phyloP scores from a whole-genome alignment of 768 basidiomycete genomes.

The Nevesoporus exiguus region DNA sequence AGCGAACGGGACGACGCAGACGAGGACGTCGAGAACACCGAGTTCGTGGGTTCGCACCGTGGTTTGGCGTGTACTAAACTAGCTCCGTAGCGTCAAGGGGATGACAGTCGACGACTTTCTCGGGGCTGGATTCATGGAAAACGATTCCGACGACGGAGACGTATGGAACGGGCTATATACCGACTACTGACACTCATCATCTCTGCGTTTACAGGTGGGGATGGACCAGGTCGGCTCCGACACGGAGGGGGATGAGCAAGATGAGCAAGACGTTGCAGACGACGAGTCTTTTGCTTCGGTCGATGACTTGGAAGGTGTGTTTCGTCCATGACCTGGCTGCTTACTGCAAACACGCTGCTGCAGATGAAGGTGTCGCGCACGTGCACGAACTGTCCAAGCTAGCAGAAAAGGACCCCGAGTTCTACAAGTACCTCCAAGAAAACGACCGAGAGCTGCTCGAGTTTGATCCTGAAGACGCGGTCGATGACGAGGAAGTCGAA shows the following conservation, averaged over 20 bases:
- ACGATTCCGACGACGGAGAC: slow-evolving; percentile 45
- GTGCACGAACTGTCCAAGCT: slow-evolving; percentile 81
- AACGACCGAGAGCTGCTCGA: slow-evolving; percentile 90
- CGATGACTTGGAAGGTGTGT: slow-evolving; percentile 68
- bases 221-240: slow-evolving; percentile 27
- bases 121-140: slow-evolving; percentile 69
- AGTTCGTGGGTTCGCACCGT: slow-evolving; percentile 10
- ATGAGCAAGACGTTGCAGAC: slow-evolving; percentile 42
- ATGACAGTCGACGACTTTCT: slow-evolving; percentile 80
- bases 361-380: slow-evolving; percentile 74
- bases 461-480: slow-evolving; percentile 54
- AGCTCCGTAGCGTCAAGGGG: slow-evolving; percentile 26
- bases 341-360: neutral
- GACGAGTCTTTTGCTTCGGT: slow-evolving; percentile 75
- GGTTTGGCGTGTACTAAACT: slow-evolving; percentile 2
- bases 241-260: slow-evolving; percentile 43
- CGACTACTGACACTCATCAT: neutral
- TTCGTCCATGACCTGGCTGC: neutral
- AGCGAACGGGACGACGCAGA: slow-evolving; percentile 26
- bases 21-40: neutral
- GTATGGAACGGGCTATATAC: slow-evolving; percentile 22
- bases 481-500: slow-evolving; percentile 49
- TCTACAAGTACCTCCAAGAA: slow-evolving; percentile 96
- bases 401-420: slow-evolving; percentile 97
- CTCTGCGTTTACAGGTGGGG: slow-evolving; percentile 18